Conservation (phyloP, 1,284 basidiomycete species). For the Moniliophthora roreri region DNA sequence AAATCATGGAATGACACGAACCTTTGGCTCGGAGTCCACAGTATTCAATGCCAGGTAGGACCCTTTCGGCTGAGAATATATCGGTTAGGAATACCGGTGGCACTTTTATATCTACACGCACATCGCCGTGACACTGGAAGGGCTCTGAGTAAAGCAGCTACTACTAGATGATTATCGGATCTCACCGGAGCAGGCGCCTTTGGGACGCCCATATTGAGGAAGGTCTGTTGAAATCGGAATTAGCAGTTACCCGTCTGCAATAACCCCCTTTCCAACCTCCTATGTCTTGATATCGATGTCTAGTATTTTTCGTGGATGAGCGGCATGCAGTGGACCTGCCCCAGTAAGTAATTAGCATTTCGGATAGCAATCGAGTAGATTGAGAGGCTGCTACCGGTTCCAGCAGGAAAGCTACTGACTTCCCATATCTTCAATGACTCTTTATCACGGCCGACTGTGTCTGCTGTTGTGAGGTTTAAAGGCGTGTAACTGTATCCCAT, state of each 20-base stretch:
- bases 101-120: background rate
- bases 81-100: background rate
- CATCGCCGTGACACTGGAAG: conserved; percentile 12
- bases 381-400: too few relatives aligned
- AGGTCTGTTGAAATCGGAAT: conserved; percentile 3
- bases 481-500: too few relatives aligned
- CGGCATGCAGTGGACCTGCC: conserved; percentile 18
- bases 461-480: too few relatives aligned
- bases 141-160: background rate
- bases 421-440: too few relatives aligned
- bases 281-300: conserved; percentile 11
- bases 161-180: background rate
- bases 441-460: too few relatives aligned
- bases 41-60: conserved; percentile 11
- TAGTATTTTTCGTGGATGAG: conserved; percentile 8
- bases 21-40: conserved; percentile 18
- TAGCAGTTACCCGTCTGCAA: background rate
- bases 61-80: conserved; percentile 17
- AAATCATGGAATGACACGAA: conserved; percentile 1
- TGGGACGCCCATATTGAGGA: conserved; percentile 10
- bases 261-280: background rate
- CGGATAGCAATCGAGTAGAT: background rate
- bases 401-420: too few relatives aligned
- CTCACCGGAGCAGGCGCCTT: conserved; percentile 12
- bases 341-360: background rate